phyloP scores from a whole-genome alignment of 202 grass and related monocot species.

The Hordeum pubiflorum region DNA sequence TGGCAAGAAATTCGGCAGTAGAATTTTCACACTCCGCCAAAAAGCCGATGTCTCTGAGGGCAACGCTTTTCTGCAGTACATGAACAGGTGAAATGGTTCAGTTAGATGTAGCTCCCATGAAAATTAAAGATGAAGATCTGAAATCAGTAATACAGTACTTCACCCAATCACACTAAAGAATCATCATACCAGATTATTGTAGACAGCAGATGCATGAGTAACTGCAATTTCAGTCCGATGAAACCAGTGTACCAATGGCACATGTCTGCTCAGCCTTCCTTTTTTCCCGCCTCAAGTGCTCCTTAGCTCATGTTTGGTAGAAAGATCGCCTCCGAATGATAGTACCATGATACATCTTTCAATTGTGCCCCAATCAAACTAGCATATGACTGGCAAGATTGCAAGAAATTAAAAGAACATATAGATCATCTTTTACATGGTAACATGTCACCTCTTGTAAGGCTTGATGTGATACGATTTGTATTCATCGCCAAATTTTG shows the following conservation, averaged over 20 bases:
- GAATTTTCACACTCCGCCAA: neutral
- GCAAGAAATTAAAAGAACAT: neutral
- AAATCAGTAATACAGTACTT: neutral
- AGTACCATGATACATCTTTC: neutral
- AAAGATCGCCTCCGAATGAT: neutral
- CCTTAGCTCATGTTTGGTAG: neutral
- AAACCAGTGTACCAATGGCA: neutral
- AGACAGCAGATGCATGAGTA: neutral
- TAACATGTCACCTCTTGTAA: constrained; percentile 70
- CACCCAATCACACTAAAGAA: neutral
- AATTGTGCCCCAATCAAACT: neutral
- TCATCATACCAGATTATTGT: neutral
- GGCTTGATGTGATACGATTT: constrained; percentile 69
- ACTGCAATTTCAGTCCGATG: neutral
- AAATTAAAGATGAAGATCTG: neutral
- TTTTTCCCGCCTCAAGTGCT: neutral
- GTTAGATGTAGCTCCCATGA: neutral
- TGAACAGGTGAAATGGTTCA: neutral
- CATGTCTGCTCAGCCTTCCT: neutral
- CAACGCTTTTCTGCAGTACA: neutral
- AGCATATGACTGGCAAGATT: neutral
- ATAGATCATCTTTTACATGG: neutral
- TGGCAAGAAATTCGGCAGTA: neutral
- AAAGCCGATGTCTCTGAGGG: neutral
- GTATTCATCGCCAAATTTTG: constrained; percentile 78